Evolutionary conservation across 1,284 basidiomycete species (phyloP), one percentile per base, ranked within the genome.

Genomic region (Irpex sp.): DNA sequence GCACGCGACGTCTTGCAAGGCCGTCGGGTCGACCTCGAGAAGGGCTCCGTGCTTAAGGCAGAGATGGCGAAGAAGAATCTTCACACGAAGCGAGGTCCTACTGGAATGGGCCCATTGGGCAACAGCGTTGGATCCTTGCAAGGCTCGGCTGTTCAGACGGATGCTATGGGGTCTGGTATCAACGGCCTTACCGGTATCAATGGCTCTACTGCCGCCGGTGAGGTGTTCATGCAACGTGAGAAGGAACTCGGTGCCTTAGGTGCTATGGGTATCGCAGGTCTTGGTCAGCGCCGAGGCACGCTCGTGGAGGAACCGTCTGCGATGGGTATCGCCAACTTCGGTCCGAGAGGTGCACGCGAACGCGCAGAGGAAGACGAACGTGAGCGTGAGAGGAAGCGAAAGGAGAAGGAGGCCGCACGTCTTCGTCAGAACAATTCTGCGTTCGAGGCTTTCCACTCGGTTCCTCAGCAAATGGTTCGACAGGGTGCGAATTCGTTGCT

Each of bases 51-150:
- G 1, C 78, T 99, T 59, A 99, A 98, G 76, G 97, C 97, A 15
- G 97, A 99, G 79, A 98, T 99, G 94, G 97, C 97, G 47, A 99
- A 99, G 87, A 99, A 99, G 85, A 98, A 99, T 73, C 76, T 99
- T 55, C 97, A 99, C 74, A 97, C 95, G 21, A 96, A 96, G 78
- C 82, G 94, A 49, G 92, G 92, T 0, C 88, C 54, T 19, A 56
- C 92, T 26, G 91, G 91, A n/a, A 85, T 85, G 9, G 77, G 72
- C n/a, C 71, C 74, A 26, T 73, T 77, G 7, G 70, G 71, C n/a
- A 64, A 47, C 40, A 74, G 19, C 71, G 67, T 72, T 21, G 71
- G 65, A 57, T 70, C 73, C 44, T 65, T 65, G 58, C 77, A 75
- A 67, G 58, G 69, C 69, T 65, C 70, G 72, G 81, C 63, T 69